A percentile compares a stretch with the other conserved stretches of the same genome.
Conservation (phyloP, 192 early-diverging fungal species). For the Chytriomyces confervae region DNA sequence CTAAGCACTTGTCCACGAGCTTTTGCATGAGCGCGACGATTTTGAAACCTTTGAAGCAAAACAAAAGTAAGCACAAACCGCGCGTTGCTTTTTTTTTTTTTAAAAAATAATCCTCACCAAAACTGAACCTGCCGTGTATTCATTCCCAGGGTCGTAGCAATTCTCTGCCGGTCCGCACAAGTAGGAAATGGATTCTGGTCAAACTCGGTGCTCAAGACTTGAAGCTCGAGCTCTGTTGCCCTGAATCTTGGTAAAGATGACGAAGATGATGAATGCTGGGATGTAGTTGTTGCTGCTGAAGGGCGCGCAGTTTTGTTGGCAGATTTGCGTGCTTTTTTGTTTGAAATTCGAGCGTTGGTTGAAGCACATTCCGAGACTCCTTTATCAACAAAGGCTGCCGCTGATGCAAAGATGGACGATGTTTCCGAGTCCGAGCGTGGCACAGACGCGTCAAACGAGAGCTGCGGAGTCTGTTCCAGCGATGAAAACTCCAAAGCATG, state of each 20-base stretch:
- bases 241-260: background rate
- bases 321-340: background rate
- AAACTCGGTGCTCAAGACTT: conserved; percentile 1
- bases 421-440: background rate
- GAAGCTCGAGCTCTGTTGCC: conserved; percentile 22
- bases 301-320: background rate
- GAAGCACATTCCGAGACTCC: background rate
- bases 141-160: conserved; percentile 20
- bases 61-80: background rate
- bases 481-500: background rate
- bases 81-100: background rate
- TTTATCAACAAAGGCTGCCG: background rate
- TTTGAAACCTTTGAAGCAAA: conserved; percentile 14
- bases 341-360: background rate
- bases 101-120: conserved; percentile 5
- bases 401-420: background rate
- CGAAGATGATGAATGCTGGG: background rate
- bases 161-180: conserved; percentile 2
- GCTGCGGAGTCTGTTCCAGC: background rate
- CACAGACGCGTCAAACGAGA: background rate
- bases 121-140: conserved; percentile 27
- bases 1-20: background rate
- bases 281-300: background rate
- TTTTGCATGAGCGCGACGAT: conserved; percentile 17
- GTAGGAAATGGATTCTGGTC: conserved; percentile 16